phyloP scores from a whole-genome alignment of 805 yeast genomes.

The Sugiyamaella lignohabitans region DNA sequence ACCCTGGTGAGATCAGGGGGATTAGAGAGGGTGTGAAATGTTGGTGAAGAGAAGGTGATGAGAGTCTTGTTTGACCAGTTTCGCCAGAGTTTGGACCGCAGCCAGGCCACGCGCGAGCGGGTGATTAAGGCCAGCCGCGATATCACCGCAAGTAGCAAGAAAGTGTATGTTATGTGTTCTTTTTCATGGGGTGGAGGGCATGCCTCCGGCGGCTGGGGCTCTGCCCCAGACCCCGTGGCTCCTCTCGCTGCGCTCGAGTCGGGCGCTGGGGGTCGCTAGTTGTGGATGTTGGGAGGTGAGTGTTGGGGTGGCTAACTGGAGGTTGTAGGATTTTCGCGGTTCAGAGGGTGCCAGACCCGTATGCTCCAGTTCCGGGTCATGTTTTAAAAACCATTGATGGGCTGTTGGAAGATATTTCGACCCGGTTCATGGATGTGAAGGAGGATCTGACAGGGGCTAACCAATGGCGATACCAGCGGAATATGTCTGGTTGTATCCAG shows the following conservation, averaged over 20 bases:
- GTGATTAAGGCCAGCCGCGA: slow-evolving; percentile 36
- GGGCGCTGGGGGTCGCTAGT: too few species aligned
- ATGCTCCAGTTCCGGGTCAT: not conserved
- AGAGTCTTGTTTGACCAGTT: slow-evolving; percentile 3
- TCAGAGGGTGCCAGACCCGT: not conserved
- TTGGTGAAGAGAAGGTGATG: too few species aligned
- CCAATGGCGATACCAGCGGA: slow-evolving; percentile 16
- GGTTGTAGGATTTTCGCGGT: slow-evolving; percentile 5
- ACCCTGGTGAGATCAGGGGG: too few species aligned
- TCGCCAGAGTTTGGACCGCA: slow-evolving; percentile 16
- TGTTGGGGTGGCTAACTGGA: too few species aligned
- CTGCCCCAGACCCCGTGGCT: too few species aligned
- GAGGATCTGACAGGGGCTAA: slow-evolving; percentile 6
- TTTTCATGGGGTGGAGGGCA: too few species aligned
- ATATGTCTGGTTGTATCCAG: slow-evolving; percentile 23
- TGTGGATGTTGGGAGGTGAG: too few species aligned
- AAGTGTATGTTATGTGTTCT: slow-evolving; percentile 27
- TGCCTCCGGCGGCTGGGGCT: too few species aligned
- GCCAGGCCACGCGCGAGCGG: slow-evolving; percentile 33
- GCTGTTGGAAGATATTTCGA: slow-evolving; percentile 3
- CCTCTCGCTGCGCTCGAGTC: too few species aligned
- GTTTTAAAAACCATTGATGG: not conserved
- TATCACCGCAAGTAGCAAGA: slow-evolving; percentile 36
- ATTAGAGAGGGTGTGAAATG: too few species aligned
- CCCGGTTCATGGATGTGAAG: slow-evolving; percentile 5